Evolutionary conservation across 805 yeast genomes (phyloP), one percentile per base, ranked within the genome.

Genomic region (Ogataea thermomethanolica): DNA sequence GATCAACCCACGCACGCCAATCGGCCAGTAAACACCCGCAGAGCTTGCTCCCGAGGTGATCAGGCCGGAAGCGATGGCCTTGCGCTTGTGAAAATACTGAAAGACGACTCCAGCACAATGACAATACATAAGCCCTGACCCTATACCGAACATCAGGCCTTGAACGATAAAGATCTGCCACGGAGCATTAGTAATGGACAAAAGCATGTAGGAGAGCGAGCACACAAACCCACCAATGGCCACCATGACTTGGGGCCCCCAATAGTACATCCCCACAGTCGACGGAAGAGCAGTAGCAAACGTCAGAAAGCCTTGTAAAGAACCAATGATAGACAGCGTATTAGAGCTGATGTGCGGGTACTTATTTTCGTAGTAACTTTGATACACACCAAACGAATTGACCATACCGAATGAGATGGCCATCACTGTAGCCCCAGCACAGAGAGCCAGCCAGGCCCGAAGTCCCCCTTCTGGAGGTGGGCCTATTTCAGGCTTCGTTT

Each of bases 101-200:
- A 84, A 85, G 17, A 81, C 52, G 8, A 81, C 63, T 0, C 78
- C 69, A 7, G 78, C 65, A 0, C 79, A 76, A 2, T 88, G 87
- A 3, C 77, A 66, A 38, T 78, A 74, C 48, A 78, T 66, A 12
- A 75, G 55, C 0, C 86, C 78, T 30, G 78, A 58, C 2, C 81
- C 81, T 25, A 73, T 50, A 10, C 87, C 84, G 40, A 73, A 73
- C 49, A 83, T 54, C 2, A 81, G 58, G 8, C 91, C 90, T 58
- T 83, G 90, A 8, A 86, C 74, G 21, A 81, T 56, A 52, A 75
- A 81, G 3, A 83, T 50, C 52, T 84, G 82, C 87, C 88, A 82
- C n/a, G 76, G 53, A 13, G 67, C 58, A 7, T 67, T 73, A 1
- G 82, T 61, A 44, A 71, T 73, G 5, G 82, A 72, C 3, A 88